Conservation (phyloP, 345 rosid genomes). For the Brassica napus region DNA sequence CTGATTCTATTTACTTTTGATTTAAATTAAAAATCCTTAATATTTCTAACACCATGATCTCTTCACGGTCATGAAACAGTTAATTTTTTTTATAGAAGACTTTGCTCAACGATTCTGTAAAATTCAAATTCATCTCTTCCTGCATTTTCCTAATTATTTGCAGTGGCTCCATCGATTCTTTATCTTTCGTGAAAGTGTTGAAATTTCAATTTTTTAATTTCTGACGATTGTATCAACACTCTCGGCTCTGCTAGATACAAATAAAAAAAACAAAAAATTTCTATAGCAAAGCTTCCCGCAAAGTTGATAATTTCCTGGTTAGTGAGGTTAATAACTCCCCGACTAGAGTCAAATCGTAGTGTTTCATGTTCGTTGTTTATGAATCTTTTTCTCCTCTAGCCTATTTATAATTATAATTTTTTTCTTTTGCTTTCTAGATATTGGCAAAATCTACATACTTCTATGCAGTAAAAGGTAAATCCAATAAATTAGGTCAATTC, state of each 20-base stretch:
- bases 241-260: no score
- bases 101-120: not conserved
- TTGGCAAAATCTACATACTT: not conserved
- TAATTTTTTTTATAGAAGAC: not conserved
- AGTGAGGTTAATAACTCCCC: no score
- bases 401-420: no score
- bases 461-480: not conserved
- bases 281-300: not conserved
- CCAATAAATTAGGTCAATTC: not conserved
- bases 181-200: not conserved
- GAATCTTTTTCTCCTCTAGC: no score
- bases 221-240: no score
- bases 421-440: not conserved
- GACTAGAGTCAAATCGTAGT: no score
- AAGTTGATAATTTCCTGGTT: not conserved
- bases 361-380: no score
- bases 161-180: not conserved
- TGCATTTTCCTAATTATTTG: not conserved
- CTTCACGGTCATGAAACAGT: not conserved
- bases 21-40: not conserved
- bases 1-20: not conserved
- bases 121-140: not conserved
- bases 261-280: no score
- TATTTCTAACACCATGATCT: not conserved
- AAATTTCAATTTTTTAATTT: no score